Percentiles rank a stretch among this genome's conserved stretches.
Evolutionary conservation across 176 grass and related monocot species (phyloP).

Genomic region (Oryza glaberrima): DNA sequence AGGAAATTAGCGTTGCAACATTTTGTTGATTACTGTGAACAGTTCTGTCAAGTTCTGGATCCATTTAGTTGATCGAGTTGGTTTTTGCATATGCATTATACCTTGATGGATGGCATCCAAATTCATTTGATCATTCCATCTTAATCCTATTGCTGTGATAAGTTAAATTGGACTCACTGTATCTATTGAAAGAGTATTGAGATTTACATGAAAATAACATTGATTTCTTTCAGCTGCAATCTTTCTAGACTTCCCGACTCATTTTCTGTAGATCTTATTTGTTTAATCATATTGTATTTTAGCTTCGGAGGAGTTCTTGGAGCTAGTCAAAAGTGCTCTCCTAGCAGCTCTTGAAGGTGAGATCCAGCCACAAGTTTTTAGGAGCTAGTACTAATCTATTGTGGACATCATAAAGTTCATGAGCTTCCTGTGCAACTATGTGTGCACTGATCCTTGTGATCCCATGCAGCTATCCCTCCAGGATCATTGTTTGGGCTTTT

Average conservation of each 20-base stretch:
- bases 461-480: slow-evolving; percentile 75
- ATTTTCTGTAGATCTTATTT: slow-evolving; percentile 30
- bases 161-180: background rate
- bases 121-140: background rate
- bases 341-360: slow-evolving; percentile 97
- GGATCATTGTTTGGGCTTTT: slow-evolving; percentile 94
- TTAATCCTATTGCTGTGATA: background rate
- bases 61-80: background rate
- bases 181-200: background rate
- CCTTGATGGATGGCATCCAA: background rate
- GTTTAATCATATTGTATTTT: slow-evolving; percentile 37
- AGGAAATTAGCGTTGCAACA: background rate
- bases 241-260: background rate
- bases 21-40: background rate
- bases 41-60: slow-evolving; percentile 1
- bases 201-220: slow-evolving; percentile 1
- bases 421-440: slow-evolving; percentile 15
- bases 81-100: slow-evolving; percentile 15
- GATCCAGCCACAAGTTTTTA: slow-evolving; percentile 22
- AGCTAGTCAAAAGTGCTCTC: slow-evolving; percentile 94
- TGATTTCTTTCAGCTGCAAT: background rate
- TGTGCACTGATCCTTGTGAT: slow-evolving; percentile 41
- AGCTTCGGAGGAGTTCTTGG: slow-evolving; percentile 99
- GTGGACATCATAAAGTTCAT: background rate
- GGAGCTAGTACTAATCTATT: slow-evolving; percentile 24